Evolutionary conservation across 129 eudicot genomes (phyloP).

Genomic region (Lonicera japonica): DNA sequence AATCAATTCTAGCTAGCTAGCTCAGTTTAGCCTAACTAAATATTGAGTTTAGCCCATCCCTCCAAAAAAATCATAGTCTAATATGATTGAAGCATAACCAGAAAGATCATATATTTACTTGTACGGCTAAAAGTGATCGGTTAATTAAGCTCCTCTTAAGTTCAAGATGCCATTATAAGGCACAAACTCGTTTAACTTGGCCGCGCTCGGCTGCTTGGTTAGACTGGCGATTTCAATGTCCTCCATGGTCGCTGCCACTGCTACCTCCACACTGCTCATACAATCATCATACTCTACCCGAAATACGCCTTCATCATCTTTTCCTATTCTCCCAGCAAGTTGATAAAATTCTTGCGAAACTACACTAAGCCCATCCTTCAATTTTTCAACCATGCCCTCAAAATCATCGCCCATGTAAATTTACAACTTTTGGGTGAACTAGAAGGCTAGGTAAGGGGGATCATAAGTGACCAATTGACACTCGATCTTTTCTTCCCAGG

Average conservation of each 20-base stretch:
- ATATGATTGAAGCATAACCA: too few species aligned
- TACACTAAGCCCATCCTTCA: slow-evolving; percentile 56
- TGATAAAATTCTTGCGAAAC: slow-evolving; percentile 82
- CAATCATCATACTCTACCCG: slow-evolving; percentile 87
- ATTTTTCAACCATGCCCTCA: slow-evolving; percentile 44
- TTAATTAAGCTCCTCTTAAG: slow-evolving; percentile 77
- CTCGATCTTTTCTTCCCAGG: slow-evolving; percentile 65
- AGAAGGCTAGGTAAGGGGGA: slow-evolving; percentile 85
- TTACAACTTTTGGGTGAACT: slow-evolving; percentile 75
- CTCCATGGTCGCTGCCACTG: slow-evolving; percentile 48
- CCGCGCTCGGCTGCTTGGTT: slow-evolving; percentile 48
- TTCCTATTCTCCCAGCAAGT: slow-evolving; percentile 75
- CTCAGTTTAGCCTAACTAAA: too few species aligned
- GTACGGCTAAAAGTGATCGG: slow-evolving; percentile 66
- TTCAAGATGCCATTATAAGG: slow-evolving; percentile 71
- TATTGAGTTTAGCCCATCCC: too few species aligned
- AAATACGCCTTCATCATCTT: slow-evolving; percentile 87
- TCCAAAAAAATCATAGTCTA: too few species aligned
- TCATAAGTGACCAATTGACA: slow-evolving; percentile 89
- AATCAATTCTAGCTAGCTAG: too few species aligned
- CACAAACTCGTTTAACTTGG: slow-evolving; percentile 57
- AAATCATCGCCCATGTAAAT: slow-evolving; percentile 50
- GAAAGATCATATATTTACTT: slow-evolving; percentile 56
- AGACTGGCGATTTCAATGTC: slow-evolving; percentile 44
- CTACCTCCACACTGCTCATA: slow-evolving; percentile 72